Percentiles rank a stretch among this genome's conserved stretches.
Conservation (phyloP, 139 green algal genomes). For the Closterium sp. region DNA sequence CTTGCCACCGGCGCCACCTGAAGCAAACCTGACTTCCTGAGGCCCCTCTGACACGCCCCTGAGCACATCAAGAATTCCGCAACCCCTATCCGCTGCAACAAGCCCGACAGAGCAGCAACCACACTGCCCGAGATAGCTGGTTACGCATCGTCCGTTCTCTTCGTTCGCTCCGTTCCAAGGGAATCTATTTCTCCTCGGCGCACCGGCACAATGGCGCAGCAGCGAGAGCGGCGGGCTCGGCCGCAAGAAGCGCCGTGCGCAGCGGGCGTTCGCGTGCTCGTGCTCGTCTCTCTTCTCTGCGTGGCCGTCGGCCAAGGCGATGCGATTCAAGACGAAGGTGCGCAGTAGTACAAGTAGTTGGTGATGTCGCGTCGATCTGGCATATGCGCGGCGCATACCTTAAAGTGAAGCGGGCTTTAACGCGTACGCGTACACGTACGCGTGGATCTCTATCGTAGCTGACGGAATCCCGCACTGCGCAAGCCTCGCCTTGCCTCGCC, state of each 20-base stretch:
- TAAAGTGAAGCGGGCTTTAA: no score
- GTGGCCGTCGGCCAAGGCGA: background rate
- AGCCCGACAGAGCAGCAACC: background rate
- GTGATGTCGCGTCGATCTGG: no score
- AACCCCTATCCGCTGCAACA: background rate
- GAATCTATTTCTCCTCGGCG: background rate
- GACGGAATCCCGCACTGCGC: no score
- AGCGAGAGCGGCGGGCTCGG: background rate
- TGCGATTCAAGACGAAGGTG: no score
- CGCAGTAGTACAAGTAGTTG: no score
- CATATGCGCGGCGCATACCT: no score
- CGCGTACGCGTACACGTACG: no score
- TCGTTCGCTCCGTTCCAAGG: background rate
- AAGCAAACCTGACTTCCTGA: background rate
- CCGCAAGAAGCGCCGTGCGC: background rate
- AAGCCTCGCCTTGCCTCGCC: no score
- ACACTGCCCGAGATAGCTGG: no score
- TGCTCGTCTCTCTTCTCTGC: background rate
- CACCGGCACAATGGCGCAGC: background rate
- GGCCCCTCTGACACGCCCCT: background rate
- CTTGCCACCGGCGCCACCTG: background rate
- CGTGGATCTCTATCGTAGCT: no score
- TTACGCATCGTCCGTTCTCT: no score
- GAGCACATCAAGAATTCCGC: background rate
- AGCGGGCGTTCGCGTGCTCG: no score